Evolutionary conservation across 1,139 yeast genomes (phyloP), one percentile per base, ranked within the genome.

Genomic region (Candida mesenterica): DNA sequence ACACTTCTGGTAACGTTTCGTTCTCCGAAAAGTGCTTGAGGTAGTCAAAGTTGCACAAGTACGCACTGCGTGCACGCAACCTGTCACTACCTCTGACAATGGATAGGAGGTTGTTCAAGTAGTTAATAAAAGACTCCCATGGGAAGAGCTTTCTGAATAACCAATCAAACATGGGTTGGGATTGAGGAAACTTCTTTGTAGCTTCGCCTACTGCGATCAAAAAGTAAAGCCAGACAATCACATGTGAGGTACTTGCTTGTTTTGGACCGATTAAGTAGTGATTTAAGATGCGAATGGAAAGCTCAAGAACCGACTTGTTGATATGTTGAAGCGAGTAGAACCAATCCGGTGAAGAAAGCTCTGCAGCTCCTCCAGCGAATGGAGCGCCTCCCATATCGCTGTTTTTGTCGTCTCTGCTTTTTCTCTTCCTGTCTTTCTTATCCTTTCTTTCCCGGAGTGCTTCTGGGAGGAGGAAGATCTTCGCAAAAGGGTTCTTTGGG

Each of bases 401-500:
- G 3, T 15, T 27, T 10, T 27, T 27, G 5, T 7, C 20, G 5
- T 45, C 50, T 1, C 52, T 50, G 6, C 15, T 25, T 42, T 77
- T 76, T 33, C 80, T 67, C 46, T 80, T 78, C 37, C 76, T 69
- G 38, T 82, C 92, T 46, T 82, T 83, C 42, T 82, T 79, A 41
- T 81, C 89, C 44, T 75, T 80, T 32, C 89, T 64, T 49, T 82
- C 89, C 42, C 77, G 81, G 40, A 84, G 61, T 7, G 82, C 85
- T 50, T 81, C 84, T 1, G 89, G 84, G 19, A 84, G 62, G 39
- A 75, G 79, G 56, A 84, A 84, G 14, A 84, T 54, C 48, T 79
- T 76, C 3, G 90, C 87, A 59, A 84, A 82, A 14, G 92, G 89
- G 50, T 82, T 83, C 33, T 71, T 68, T 3, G 85, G 71, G 51